Evolutionary conservation across 371 early-diverging fungal genomes (phyloP).

Genomic region (Rhizomucor pusillus): DNA sequence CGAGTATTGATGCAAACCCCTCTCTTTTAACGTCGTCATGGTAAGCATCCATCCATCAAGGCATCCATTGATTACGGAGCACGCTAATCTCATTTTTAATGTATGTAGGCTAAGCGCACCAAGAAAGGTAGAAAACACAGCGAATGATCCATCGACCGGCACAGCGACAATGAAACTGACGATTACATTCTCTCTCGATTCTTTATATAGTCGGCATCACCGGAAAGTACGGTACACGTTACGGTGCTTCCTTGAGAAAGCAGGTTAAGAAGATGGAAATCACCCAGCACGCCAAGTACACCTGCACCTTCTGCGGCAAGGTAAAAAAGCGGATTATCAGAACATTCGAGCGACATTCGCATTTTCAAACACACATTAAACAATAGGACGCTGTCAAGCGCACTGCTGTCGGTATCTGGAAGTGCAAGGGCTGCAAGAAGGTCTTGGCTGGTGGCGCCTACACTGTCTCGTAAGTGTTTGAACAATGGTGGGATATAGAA

Average conservation of each 20-base stretch:
- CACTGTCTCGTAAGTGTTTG: constrained; percentile 77
- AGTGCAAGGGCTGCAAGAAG: constrained; percentile 98
- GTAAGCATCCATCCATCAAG: constrained; percentile 29
- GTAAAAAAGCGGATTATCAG: too few relatives aligned
- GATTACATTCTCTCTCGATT: too few relatives aligned
- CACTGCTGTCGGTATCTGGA: constrained; percentile 99
- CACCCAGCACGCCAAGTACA: constrained; percentile 99
- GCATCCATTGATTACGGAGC: constrained; percentile 10
- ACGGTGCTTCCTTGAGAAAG: constrained; percentile 99
- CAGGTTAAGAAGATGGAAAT: constrained; percentile 99
- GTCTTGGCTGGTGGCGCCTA: constrained; percentile 99
- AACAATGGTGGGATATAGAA: too few relatives aligned
- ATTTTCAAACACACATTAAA: too few relatives aligned
- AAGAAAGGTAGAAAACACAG: too few relatives aligned
- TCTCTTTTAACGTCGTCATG: too few relatives aligned
- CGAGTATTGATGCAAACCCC: too few relatives aligned
- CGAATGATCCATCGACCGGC: too few relatives aligned
- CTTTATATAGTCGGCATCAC: constrained; percentile 99
- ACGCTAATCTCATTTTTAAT: not conserved
- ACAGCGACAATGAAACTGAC: too few relatives aligned
- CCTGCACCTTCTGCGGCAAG: constrained; percentile 99
- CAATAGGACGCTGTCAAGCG: constrained; percentile 97
- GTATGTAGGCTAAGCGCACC: constrained; percentile 92
- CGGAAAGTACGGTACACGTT: constrained; percentile 99
- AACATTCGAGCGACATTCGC: too few relatives aligned